Evolutionary conservation across 305 asterid species (phyloP).

Genomic region (Fraxinus albicans): DNA sequence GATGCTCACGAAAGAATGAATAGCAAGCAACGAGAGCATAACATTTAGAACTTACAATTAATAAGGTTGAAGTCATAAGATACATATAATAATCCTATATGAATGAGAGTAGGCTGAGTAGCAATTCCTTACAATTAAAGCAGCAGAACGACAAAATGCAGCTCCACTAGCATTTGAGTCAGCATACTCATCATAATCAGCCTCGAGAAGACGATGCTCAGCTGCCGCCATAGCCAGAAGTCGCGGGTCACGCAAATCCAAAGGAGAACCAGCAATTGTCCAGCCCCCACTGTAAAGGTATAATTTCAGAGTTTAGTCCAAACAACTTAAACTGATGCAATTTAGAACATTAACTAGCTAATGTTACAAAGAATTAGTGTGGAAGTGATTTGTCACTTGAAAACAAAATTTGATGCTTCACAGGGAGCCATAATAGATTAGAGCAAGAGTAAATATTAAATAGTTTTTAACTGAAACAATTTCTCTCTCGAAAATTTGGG

Average conservation of each 20-base stretch:
- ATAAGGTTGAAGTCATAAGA: neutral
- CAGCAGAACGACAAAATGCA: slow-evolving; percentile 56
- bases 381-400: neutral
- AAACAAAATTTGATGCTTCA: neutral
- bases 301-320: neutral
- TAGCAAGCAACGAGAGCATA: neutral
- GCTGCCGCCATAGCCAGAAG: slow-evolving; percentile 51
- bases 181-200: slow-evolving; percentile 49
- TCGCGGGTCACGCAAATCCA: slow-evolving; percentile 48
- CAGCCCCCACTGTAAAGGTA: slow-evolving; percentile 37
- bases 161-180: slow-evolving; percentile 54
- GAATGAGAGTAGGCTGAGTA: neutral
- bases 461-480: neutral
- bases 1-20: neutral
- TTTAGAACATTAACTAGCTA: slow-evolving; percentile 14
- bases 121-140: slow-evolving; percentile 40
- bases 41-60: neutral
- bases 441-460: neutral
- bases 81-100: neutral
- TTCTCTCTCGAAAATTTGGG: neutral
- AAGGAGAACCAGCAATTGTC: slow-evolving; percentile 46
- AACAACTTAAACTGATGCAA: neutral
- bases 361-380: neutral
- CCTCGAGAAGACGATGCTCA: slow-evolving; percentile 45
- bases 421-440: neutral